Conservation (phyloP, 768 basidiomycete species). For the Boletus rufocinnamomeus region DNA sequence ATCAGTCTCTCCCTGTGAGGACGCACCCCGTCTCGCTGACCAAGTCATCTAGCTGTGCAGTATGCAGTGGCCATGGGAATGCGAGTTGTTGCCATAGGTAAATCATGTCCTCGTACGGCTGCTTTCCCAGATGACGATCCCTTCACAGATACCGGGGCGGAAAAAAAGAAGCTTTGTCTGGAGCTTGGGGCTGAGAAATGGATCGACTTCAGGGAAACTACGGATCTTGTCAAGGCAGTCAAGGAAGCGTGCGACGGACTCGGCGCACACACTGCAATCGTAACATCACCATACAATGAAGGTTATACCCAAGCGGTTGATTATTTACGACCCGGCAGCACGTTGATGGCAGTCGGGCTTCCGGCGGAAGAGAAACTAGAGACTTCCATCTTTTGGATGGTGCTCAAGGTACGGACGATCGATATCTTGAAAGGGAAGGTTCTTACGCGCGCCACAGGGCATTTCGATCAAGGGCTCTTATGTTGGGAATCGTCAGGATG, state of each 20-base stretch:
- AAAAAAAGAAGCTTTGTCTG: constrained; percentile 63
- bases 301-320: constrained; percentile 63
- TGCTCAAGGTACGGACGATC: constrained; percentile 48
- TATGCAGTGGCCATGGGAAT: constrained; percentile 79
- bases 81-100: constrained; percentile 74
- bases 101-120: neutral
- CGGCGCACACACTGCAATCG: constrained; percentile 72
- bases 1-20: neutral
- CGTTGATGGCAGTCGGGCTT: constrained; percentile 77
- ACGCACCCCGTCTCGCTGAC: neutral
- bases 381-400: constrained; percentile 72
- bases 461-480: constrained; percentile 39
- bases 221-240: constrained; percentile 67
- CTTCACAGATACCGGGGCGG: constrained; percentile 63
- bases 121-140: neutral
- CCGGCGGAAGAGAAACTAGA: constrained; percentile 59
- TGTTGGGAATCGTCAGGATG: constrained; percentile 79
- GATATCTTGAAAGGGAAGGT: too few species aligned
- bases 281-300: constrained; percentile 51
- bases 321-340: constrained; percentile 73
- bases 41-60: constrained; percentile 57
- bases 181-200: constrained; percentile 71
- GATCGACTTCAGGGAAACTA: constrained; percentile 74
- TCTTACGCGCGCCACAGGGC: constrained; percentile 22
- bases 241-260: constrained; percentile 60